Percentiles rank a stretch among this genome's conserved stretches.
Evolutionary conservation across 208 protist genomes (phyloP).

Genomic region (Acanthamoeba triangularis): DNA sequence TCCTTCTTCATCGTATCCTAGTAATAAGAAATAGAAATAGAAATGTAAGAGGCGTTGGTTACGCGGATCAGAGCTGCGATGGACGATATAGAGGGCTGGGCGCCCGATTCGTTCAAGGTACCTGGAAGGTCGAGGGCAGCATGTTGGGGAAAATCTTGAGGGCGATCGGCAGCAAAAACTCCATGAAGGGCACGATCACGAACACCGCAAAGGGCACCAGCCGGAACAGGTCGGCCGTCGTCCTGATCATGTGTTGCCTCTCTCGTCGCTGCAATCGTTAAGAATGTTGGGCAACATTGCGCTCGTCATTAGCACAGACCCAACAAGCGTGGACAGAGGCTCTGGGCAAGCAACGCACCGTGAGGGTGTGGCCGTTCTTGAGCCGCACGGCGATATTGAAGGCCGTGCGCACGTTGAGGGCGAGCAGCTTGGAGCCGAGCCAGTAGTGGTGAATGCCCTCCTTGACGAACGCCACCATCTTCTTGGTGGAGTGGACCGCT

Average conservation of each 20-base stretch:
- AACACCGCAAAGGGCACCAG: slow-evolving; percentile 98
- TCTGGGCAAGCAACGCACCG: neutral
- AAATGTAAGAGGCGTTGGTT: neutral
- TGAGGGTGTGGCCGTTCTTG: slow-evolving; percentile 67
- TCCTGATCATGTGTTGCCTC: slow-evolving; percentile 93
- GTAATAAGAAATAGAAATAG: too few species aligned
- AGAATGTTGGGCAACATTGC: neutral
- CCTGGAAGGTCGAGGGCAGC: slow-evolving; percentile 97
- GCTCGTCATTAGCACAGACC: neutral
- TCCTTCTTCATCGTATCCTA: slow-evolving; percentile 73
- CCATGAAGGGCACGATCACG: slow-evolving; percentile 97
- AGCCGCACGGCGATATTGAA: neutral
- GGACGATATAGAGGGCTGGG: slow-evolving; percentile 84
- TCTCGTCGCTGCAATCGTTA: slow-evolving; percentile 82
- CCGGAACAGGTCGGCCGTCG: slow-evolving; percentile 96
- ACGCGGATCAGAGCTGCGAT: neutral
- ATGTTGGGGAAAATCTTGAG: slow-evolving; percentile 98
- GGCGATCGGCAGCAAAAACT: slow-evolving; percentile 97
- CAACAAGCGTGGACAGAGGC: neutral
- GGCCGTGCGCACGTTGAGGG: slow-evolving; percentile 55
- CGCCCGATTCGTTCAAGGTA: neutral
- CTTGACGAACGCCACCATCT: neutral
- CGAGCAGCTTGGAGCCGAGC: slow-evolving; percentile 70
- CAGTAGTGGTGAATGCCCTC: slow-evolving; percentile 68
- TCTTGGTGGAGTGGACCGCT: neutral